A percentile compares a stretch with the other conserved stretches of the same genome.
These are phyloP conservation scores for Dimocarpus longan DNA, from an alignment of 345 rosid species.

Conservation along the genomic window DNA sequence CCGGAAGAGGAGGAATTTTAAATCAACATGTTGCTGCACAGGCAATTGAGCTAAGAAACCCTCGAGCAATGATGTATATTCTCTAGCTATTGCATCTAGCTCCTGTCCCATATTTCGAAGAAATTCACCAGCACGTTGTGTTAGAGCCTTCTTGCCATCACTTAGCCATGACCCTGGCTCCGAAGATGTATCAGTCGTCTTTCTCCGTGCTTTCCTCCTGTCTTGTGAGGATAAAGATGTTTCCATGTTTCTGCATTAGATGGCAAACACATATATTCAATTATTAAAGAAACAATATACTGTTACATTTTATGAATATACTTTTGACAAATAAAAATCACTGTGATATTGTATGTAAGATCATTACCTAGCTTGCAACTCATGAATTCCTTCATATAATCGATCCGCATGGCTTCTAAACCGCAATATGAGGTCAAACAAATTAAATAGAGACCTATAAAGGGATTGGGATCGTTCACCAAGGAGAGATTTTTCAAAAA, in stretches of 20 bases:
- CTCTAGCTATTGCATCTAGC: conserved; percentile 68
- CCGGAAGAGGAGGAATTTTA: conserved; percentile 93
- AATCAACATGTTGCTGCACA: conserved; percentile 85
- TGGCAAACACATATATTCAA: background rate
- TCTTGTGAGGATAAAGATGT: conserved; percentile 55
- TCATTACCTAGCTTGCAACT: conserved; percentile 81
- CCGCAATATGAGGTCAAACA: conserved; percentile 85
- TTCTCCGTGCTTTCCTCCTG: conserved; percentile 43
- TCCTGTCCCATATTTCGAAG: conserved; percentile 80
- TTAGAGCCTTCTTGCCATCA: conserved; percentile 85
- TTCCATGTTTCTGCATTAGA: conserved; percentile 53
- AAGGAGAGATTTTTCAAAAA: conserved; percentile 86
- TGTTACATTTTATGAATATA: background rate
- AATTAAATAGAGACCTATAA: conserved; percentile 69
- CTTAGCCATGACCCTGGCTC: conserved; percentile 68
- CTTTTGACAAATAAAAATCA: background rate
- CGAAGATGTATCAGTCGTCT: conserved; percentile 36
- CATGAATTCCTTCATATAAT: conserved; percentile 83
- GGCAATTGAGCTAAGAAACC: conserved; percentile 87
- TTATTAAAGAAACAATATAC: background rate
- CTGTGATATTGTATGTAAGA: conserved; percentile 1
- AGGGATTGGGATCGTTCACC: conserved; percentile 90
- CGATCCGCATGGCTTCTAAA: conserved; percentile 92
- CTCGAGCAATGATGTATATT: conserved; percentile 71
- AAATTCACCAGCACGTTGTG: conserved; percentile 90